A percentile compares a stretch with the other conserved stretches of the same genome.
Conservation (phyloP, 192 early-diverging fungal genomes). For the Coemansia erecta region DNA sequence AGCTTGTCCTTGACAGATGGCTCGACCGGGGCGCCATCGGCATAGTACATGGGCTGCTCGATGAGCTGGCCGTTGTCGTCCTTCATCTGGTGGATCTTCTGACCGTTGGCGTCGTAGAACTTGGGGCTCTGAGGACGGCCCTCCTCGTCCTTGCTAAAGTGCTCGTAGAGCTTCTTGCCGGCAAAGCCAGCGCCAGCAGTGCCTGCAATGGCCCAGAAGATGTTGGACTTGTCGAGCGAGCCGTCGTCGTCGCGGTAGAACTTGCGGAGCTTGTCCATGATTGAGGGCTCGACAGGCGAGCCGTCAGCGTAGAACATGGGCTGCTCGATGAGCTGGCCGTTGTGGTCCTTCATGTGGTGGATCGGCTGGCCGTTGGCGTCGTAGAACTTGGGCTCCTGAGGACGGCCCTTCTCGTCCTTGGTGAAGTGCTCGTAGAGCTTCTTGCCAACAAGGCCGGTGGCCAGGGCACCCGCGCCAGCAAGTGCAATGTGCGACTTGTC, state of each 20-base stretch:
- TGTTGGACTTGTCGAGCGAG: constrained; percentile 22
- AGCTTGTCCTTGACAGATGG: not conserved
- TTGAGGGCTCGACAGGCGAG: not conserved
- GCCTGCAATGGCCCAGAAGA: constrained; percentile 16
- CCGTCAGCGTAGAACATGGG: constrained; percentile 3
- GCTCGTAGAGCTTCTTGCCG: constrained; percentile 31
- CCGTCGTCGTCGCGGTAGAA: constrained; percentile 34
- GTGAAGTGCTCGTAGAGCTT: constrained; percentile 24
- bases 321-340: constrained; percentile 6
- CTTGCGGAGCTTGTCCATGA: constrained; percentile 1
- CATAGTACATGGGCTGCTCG: constrained; percentile 4
- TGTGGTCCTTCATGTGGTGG: not conserved
- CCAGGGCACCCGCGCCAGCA: constrained; percentile 15
- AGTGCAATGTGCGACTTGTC: constrained; percentile 29
- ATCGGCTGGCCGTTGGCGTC: constrained; percentile 5
- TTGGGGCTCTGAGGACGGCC: not conserved
- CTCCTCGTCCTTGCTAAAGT: constrained; percentile 8
- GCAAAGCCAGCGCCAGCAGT: constrained; percentile 9
- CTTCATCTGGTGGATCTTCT: constrained; percentile 1
- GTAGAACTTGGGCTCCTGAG: not conserved
- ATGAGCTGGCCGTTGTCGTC: constrained; percentile 3
- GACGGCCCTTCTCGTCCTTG: constrained; percentile 5
- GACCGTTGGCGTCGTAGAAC: constrained; percentile 4
- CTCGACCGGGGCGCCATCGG: not conserved
- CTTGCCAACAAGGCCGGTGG: constrained; percentile 16